phyloP scores from a whole-genome alignment of 768 basidiomycete genomes.

The Psilocybe cyanescens region DNA sequence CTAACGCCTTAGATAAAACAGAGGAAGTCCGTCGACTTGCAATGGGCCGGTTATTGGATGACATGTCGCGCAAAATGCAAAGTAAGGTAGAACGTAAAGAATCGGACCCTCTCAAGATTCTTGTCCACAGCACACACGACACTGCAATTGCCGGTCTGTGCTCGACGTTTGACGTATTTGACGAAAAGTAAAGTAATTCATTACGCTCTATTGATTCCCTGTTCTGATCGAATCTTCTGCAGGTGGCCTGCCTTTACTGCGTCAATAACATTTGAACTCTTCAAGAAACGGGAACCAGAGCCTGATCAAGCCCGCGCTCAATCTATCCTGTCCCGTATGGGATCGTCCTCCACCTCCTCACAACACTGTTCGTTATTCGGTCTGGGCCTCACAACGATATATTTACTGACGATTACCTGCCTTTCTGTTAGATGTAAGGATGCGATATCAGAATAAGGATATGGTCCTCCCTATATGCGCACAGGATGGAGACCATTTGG shows the following conservation, averaged over 20 bases:
- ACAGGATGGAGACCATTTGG: constrained; percentile 65
- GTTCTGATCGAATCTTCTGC: not conserved
- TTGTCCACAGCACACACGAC: constrained; percentile 76
- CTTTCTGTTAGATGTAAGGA: constrained; percentile 56
- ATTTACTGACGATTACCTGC: not conserved
- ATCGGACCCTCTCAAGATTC: constrained; percentile 59
- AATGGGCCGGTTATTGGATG: constrained; percentile 75
- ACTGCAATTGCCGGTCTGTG: constrained; percentile 68
- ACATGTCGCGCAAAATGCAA: constrained; percentile 67
- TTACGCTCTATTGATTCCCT: not conserved
- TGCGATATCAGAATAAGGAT: constrained; percentile 75
- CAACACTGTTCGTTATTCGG: constrained; percentile 31
- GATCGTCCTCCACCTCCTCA: constrained; percentile 15
- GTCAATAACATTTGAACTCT: constrained; percentile 75
- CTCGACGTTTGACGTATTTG: constrained; percentile 71
- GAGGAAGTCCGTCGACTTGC: constrained; percentile 78
- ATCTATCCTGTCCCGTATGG: constrained; percentile 43
- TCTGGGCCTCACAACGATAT: not conserved
- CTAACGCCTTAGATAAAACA: constrained; percentile 54
- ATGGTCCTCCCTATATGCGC: constrained; percentile 68
- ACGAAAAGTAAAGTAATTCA: constrained; percentile 54
- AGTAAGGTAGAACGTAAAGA: constrained; percentile 49
- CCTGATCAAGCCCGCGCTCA: constrained; percentile 34
- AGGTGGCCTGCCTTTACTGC: constrained; percentile 83
- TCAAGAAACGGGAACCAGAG: constrained; percentile 39